Evolutionary conservation across 495 filamentous ascomycete species (phyloP), one percentile per base, ranked within the genome.

Genomic region (Chaetomidium leptoderma): DNA sequence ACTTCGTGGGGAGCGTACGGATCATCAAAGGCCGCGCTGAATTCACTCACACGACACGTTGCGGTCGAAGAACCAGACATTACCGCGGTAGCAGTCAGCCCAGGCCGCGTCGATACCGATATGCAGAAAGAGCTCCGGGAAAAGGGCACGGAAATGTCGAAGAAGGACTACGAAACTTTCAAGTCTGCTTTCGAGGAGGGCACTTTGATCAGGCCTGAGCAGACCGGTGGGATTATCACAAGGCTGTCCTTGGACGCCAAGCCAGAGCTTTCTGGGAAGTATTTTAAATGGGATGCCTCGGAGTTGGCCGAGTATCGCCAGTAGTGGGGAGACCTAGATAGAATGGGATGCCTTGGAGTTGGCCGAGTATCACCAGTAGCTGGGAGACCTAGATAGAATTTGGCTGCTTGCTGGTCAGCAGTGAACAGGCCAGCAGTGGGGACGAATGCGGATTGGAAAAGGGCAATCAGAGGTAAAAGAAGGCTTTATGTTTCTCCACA

Each of bases 391-490:
- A 23, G 13, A 57, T n/a, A n/a, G n/a, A 37, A 24, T 37, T 21
- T 45, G 42, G 43, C 26, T 42, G 40, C 21, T 48, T 48, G 39
- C 29, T 42, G 36, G 51, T 62, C 36, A 68, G 60, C 35, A 53
- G 32, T 48, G 42, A 59, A 66, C 29, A 55, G 33, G 19, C 44
- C 37, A 55, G 53, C 24, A 21, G 14, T 27, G 16, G 19, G 52
- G 7, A 37, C 23, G 29, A 59, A 32, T 26, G 26, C 46, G 35
- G 21, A 14, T 17, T 37, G 61, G 39, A 61, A 54, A n/a, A 52
- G 44, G 39, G 51, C 53, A 68, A 54, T 95, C 90, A 95, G 90
- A 93, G 92, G 93, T 90, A 92, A 93, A 90, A 95, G 95, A 95
- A 93, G 86, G 75, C 83, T 86, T 77, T 83, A 81, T 79, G 78